Evolutionary conservation across 345 rosid species (phyloP).

Genomic region (Odontarrhena argentea): DNA sequence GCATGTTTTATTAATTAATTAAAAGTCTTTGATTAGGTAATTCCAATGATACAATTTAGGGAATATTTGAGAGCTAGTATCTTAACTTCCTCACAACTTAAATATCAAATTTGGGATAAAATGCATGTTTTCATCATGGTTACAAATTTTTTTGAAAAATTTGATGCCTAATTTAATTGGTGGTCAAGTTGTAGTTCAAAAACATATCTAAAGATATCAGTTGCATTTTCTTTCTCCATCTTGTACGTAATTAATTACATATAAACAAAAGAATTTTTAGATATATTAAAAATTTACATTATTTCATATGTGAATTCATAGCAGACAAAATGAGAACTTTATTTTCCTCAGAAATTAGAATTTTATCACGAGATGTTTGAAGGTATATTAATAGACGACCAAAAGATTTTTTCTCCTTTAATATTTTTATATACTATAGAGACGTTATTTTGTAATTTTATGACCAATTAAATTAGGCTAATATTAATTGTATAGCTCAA

Average conservation of each 20-base stretch:
- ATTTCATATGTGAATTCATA: constrained; percentile 37
- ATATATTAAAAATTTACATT: background rate
- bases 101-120: constrained; percentile 23
- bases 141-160: background rate
- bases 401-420: background rate
- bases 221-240: background rate
- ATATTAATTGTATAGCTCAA: too few relatives aligned
- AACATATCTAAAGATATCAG: background rate
- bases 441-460: too few relatives aligned
- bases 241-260: constrained; percentile 2
- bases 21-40: constrained; percentile 6
- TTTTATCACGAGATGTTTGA: constrained; percentile 47
- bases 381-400: constrained; percentile 5
- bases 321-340: constrained; percentile 36
- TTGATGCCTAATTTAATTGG: background rate
- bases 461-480: too few relatives aligned
- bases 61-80: constrained; percentile 32
- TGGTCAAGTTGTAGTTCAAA: background rate
- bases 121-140: constrained; percentile 2
- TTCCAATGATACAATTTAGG: constrained; percentile 5
- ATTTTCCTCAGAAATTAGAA: constrained; percentile 36
- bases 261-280: background rate
- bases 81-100: constrained; percentile 60
- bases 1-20: constrained; percentile 2
- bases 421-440: too few relatives aligned